phyloP scores from a whole-genome alignment of 2,329 filamentous ascomycete species.

The Hypoxylon rubiginosum region DNA sequence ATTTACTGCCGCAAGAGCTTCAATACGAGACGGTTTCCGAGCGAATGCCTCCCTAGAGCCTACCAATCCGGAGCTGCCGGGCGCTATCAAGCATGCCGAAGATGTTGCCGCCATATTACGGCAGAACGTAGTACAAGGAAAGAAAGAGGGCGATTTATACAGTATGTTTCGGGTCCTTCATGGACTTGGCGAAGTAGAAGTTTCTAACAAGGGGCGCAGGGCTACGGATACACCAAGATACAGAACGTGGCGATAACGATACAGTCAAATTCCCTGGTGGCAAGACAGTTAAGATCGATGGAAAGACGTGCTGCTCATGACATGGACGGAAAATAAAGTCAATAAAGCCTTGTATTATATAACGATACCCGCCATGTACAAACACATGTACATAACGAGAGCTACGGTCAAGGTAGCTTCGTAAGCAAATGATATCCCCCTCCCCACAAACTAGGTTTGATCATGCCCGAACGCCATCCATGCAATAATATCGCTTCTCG shows the following conservation, averaged over 20 bases:
- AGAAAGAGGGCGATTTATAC: constrained; percentile 67
- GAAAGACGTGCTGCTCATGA: constrained; percentile 47
- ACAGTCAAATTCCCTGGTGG: constrained; percentile 77
- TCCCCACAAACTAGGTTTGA: constrained; percentile 43
- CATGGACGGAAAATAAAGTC: constrained; percentile 9
- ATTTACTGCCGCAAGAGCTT: constrained; percentile 76
- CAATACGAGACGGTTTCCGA: constrained; percentile 82
- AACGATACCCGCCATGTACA: constrained; percentile 47
- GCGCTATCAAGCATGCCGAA: constrained; percentile 81
- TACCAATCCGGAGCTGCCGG: constrained; percentile 69
- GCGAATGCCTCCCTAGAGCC: constrained; percentile 71
- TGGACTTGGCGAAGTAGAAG: neutral
- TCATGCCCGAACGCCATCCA: constrained; percentile 50
- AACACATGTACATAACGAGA: constrained; percentile 38
- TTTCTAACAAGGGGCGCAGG: constrained; percentile 62
- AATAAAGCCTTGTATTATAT: constrained; percentile 47
- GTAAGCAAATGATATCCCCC: constrained; percentile 37
- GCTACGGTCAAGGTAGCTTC: constrained; percentile 21
- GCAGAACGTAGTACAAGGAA: constrained; percentile 90
- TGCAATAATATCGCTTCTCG: constrained; percentile 40
- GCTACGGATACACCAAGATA: constrained; percentile 89
- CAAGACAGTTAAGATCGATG: constrained; percentile 47
- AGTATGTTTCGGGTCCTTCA: constrained; percentile 63
- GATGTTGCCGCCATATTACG: constrained; percentile 84
- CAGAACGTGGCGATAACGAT: constrained; percentile 93